These are phyloP conservation scores for Xylaria sp. DNA, from an alignment of 2,329 filamentous ascomycete genomes.

Conservation along the genomic window DNA sequence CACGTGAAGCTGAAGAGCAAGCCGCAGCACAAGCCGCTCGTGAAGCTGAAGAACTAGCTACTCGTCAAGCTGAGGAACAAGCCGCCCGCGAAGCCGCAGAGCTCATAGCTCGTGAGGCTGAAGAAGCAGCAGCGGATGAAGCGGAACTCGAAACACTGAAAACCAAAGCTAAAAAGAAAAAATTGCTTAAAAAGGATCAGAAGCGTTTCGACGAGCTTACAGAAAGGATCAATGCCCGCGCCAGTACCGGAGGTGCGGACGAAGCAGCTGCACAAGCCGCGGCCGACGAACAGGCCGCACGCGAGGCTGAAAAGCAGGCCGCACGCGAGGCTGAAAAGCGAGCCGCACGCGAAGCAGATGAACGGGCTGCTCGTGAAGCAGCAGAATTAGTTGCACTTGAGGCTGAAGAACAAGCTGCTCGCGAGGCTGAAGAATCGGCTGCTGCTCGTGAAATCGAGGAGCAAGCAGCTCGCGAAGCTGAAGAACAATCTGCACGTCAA, in stretches of 20 bases:
- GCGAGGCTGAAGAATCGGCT: slow-evolving; percentile 37
- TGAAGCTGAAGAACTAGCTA: slow-evolving; percentile 5
- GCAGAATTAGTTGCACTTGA: slow-evolving; percentile 17
- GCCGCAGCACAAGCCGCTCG: slow-evolving; percentile 25
- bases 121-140: slow-evolving; percentile 28
- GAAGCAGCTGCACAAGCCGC: slow-evolving; percentile 1
- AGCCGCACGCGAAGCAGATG: slow-evolving; percentile 18
- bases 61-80: slow-evolving; percentile 6
- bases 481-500: slow-evolving; percentile 16
- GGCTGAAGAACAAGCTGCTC: slow-evolving; percentile 19
- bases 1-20: slow-evolving; percentile 32
- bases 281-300: slow-evolving; percentile 15
- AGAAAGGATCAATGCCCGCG: slow-evolving; percentile 21
- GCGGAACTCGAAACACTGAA: slow-evolving; percentile 14
- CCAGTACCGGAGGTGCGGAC: not conserved
- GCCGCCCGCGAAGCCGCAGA: slow-evolving; percentile 17
- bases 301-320: slow-evolving; percentile 15
- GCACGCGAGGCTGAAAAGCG: slow-evolving; percentile 17
- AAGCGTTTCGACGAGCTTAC: slow-evolving; percentile 20
- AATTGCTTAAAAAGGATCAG: slow-evolving; percentile 11
- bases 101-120: slow-evolving; percentile 29
- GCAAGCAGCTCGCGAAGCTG: slow-evolving; percentile 24
- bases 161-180: slow-evolving; percentile 9
- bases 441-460: slow-evolving; percentile 41
- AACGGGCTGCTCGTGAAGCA: slow-evolving; percentile 20